Conservation (phyloP, 75 land plant genomes). For the Selaginella tamariscina region DNA sequence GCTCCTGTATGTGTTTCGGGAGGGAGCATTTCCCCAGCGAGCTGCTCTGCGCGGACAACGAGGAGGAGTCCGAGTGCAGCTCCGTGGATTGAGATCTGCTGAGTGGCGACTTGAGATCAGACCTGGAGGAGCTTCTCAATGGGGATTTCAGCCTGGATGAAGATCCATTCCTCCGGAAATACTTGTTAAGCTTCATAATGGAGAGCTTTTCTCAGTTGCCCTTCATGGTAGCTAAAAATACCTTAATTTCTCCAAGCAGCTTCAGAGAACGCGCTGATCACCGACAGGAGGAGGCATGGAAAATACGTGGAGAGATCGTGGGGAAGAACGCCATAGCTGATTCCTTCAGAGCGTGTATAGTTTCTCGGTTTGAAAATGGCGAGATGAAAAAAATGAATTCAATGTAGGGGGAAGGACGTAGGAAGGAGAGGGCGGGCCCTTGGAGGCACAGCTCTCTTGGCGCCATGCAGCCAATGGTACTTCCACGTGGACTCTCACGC, state of each 20-base stretch:
- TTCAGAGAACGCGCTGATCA: too few relatives aligned
- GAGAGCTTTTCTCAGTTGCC: not conserved
- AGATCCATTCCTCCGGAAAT: not conserved
- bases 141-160: not conserved
- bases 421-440: conserved; percentile 2
- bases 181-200: not conserved
- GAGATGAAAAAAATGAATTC: too few relatives aligned
- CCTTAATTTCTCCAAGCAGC: too few relatives aligned
- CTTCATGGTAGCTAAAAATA: too few relatives aligned
- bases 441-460: not conserved
- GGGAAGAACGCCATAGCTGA: not conserved
- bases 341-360: not conserved
- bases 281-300: too few relatives aligned
- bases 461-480: not conserved
- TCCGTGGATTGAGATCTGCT: not conserved
- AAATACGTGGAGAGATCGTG: not conserved
- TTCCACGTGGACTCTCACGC: too few relatives aligned
- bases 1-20: not conserved
- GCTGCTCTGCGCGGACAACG: not conserved
- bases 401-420: not conserved
- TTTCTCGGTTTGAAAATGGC: not conserved
- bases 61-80: not conserved
- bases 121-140: not conserved
- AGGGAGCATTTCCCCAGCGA: not conserved
- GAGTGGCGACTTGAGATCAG: not conserved